Conservation (phyloP, 2,329 filamentous ascomycete species). For the Claviceps capensis region DNA sequence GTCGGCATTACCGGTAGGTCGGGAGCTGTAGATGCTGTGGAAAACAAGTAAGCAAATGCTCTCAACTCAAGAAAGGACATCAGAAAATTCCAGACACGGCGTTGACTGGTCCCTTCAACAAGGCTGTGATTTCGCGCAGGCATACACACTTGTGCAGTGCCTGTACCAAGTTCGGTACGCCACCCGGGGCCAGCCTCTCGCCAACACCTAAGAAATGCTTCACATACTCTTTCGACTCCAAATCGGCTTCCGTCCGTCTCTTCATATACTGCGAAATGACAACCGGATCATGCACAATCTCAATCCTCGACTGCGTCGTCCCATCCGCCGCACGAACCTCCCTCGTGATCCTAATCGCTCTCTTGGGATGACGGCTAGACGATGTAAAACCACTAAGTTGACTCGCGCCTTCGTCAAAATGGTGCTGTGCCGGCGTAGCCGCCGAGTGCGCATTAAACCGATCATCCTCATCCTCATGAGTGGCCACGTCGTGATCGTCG, state of each 20-base stretch:
- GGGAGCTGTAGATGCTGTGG: constrained; percentile 34
- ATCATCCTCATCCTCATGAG: constrained; percentile 48
- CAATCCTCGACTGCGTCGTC: constrained; percentile 47
- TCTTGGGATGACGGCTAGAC: constrained; percentile 52
- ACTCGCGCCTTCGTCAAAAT: constrained; percentile 63
- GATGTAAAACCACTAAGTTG: constrained; percentile 58
- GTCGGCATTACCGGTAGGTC: constrained; percentile 36
- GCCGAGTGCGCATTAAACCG: constrained; percentile 60
- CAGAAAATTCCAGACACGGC: constrained; percentile 16
- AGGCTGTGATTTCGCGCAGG: constrained; percentile 7
- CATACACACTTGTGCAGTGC: constrained; percentile 11
- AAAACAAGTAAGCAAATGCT: constrained; percentile 25
- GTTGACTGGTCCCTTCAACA: constrained; percentile 10
- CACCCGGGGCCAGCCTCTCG: constrained; percentile 7
- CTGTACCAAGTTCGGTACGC: constrained; percentile 9
- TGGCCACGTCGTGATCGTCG: constrained; percentile 45
- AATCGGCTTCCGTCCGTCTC: constrained; percentile 55
- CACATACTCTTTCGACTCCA: constrained; percentile 60
- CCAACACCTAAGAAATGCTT: constrained; percentile 5
- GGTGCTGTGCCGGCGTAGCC: constrained; percentile 44
- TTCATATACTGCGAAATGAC: constrained; percentile 85
- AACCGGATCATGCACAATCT: constrained; percentile 63
- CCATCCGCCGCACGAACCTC: constrained; percentile 32
- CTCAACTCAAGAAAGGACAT: constrained; percentile 19
- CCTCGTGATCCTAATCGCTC: constrained; percentile 60